Conservation (phyloP, 169 alveolate genomes). For the Pseudocohnilembus persalinus region DNA sequence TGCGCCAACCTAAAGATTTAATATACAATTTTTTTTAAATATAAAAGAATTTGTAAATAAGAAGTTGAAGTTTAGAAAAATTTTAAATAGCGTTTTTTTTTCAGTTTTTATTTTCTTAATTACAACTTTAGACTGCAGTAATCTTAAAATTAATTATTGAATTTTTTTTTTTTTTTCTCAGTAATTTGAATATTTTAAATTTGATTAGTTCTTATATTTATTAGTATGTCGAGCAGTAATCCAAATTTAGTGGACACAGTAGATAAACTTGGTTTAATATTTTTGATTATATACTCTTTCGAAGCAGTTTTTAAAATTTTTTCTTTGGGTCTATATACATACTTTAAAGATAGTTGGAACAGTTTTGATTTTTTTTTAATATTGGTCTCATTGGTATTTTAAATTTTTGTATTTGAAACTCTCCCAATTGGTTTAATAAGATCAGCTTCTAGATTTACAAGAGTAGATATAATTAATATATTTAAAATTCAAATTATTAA, state of each 20-base stretch:
- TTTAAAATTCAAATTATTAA: background rate
- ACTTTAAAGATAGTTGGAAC: background rate
- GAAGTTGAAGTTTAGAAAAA: background rate
- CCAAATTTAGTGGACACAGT: background rate
- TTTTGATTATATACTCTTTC: no score
- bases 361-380: slow-evolving; percentile 6
- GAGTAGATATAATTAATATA: background rate
- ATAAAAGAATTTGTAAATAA: background rate
- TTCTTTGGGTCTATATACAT: background rate
- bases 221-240: background rate
- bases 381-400: background rate
- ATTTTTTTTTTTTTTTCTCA: no score
- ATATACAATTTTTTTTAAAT: background rate
- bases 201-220: background rate
- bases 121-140: background rate
- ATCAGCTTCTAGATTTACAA: background rate
- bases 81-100: background rate
- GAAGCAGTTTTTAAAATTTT: background rate
- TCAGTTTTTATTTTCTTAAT: background rate
- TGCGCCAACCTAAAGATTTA: background rate
- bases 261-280: background rate
- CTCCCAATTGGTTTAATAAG: background rate
- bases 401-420: background rate
- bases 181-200: no score
- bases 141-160: background rate